A percentile compares a stretch with the other conserved stretches of the same genome.
These are phyloP conservation scores for Pleurotus platypus DNA, from an alignment of 768 basidiomycete genomes.

Conservation along the genomic window DNA sequence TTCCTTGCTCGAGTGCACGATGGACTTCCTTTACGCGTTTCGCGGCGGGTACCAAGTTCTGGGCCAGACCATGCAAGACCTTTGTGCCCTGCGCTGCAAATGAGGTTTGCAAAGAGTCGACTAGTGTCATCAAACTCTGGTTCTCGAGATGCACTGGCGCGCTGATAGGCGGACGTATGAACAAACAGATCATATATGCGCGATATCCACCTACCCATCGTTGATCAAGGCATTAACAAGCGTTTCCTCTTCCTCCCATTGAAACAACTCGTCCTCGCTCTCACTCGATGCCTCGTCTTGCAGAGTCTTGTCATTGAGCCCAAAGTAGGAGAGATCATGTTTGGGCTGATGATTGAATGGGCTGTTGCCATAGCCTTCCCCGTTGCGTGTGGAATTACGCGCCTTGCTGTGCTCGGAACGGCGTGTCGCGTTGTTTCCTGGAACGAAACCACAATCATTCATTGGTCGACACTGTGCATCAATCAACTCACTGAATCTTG, in stretches of 20 bases:
- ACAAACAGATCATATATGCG: too few species aligned
- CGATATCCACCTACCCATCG: slow-evolving; percentile 28
- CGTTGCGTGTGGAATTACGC: not conserved
- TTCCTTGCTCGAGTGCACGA: slow-evolving; percentile 30
- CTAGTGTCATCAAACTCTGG: slow-evolving; percentile 30
- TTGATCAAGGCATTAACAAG: slow-evolving; percentile 47
- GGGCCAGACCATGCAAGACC: slow-evolving; percentile 36
- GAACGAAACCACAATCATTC: not conserved
- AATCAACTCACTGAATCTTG: not conserved
- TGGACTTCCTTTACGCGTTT: slow-evolving; percentile 43
- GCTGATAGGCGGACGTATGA: not conserved
- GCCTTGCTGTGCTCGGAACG: not conserved
- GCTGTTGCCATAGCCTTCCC: not conserved
- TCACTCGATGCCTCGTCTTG: slow-evolving; percentile 17
- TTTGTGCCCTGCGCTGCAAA: slow-evolving; percentile 35
- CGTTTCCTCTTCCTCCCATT: slow-evolving; percentile 52
- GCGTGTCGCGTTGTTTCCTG: not conserved
- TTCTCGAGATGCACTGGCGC: slow-evolving; percentile 22
- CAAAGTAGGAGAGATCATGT: not conserved
- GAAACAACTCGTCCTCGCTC: slow-evolving; percentile 25
- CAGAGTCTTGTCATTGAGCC: not conserved
- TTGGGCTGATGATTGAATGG: not conserved
- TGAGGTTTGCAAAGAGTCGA: slow-evolving; percentile 37
- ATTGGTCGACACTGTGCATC: not conserved
- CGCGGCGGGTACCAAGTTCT: slow-evolving; percentile 41